Evolutionary conservation across 2,329 filamentous ascomycete genomes (phyloP), one percentile per base, ranked within the genome.

Genomic region (Aaosphaeria pasadenensis): DNA sequence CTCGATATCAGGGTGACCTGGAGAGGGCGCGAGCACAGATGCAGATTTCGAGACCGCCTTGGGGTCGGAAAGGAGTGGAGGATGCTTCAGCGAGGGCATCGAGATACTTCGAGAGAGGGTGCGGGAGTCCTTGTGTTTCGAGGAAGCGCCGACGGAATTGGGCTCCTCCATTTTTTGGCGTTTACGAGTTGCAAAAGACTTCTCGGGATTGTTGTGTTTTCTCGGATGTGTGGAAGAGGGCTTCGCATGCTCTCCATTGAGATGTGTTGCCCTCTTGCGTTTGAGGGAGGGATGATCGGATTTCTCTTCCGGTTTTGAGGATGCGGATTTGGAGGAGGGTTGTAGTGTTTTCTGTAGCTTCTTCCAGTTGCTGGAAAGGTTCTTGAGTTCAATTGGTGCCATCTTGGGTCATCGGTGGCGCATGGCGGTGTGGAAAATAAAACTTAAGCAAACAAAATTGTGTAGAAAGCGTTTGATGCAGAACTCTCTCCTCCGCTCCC

Each of bases 321-420:
- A 40, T 17, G 42, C 36, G 30, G 51, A 46, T 33, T 58, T 47
- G 38, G 52, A 47, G 35, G 66, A 54, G 53, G 73, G 49, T 50
- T 69, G 56, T 45, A 70, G 72, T 59, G 79, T 79, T 55, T 81
- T 80, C 72, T 90, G 87, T 46, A 91, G 77, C 72, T 81, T 86
- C 72, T 89, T 90, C 88, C 88, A 91, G 66, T 91, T 91, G 63
- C 74, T 76, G 56, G 74, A 76, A 42, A 77, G 61, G 46, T 67
- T 65, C 28, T 45, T 58, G 43, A 71, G 54, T 54, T 74, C 66
- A 58, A 78, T 75, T 44, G 55, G 64, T 33, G 63, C 65, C 66
- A 69, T 69, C 48, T 48, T 53, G 47, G 46, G 57, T 69, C 58
- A 67, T 52, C 53, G 57, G 50, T 44, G 33, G 43, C 43, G 54